A percentile compares a stretch with the other conserved stretches of the same genome.
These are phyloP conservation scores for Alternaria rosae DNA, from an alignment of 2,329 filamentous ascomycete genomes.

Conservation along the genomic window DNA sequence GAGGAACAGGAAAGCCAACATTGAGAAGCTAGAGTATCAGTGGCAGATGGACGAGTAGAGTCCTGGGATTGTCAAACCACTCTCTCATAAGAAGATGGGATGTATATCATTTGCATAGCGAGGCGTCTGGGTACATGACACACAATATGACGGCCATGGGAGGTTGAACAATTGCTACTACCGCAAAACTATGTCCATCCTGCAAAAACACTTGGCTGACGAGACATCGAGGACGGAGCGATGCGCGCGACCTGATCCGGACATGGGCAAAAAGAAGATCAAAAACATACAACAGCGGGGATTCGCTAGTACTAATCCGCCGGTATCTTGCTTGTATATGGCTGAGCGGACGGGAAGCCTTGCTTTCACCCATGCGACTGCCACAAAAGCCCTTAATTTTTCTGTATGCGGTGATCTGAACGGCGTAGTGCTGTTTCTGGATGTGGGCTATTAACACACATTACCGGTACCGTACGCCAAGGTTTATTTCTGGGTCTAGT, in stretches of 20 bases:
- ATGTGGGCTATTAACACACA: not conserved
- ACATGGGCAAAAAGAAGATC: not conserved
- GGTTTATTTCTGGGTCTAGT: too few relatives aligned
- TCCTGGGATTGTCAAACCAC: too few relatives aligned
- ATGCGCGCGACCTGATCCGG: not conserved
- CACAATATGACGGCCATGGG: not conserved
- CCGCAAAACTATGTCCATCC: not conserved
- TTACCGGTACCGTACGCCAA: too few relatives aligned
- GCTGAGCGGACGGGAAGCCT: too few relatives aligned
- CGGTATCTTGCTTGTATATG: not conserved
- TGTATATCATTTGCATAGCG: constrained; percentile 15
- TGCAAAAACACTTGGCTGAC: not conserved
- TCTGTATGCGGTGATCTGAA: not conserved
- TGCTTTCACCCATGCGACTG: not conserved
- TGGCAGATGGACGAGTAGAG: constrained; percentile 93
- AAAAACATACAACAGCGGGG: not conserved
- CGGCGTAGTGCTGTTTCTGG: too few relatives aligned
- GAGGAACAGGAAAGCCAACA: constrained; percentile 77
- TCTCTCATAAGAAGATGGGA: not conserved
- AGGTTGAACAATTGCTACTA: not conserved
- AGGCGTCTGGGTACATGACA: constrained; percentile 4
- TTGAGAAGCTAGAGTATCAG: constrained; percentile 82
- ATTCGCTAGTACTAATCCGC: not conserved
- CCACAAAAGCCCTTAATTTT: not conserved
- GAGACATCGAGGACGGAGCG: not conserved